Conservation (phyloP, 768 basidiomycete genomes). For the Hemileccinum impolitum region DNA sequence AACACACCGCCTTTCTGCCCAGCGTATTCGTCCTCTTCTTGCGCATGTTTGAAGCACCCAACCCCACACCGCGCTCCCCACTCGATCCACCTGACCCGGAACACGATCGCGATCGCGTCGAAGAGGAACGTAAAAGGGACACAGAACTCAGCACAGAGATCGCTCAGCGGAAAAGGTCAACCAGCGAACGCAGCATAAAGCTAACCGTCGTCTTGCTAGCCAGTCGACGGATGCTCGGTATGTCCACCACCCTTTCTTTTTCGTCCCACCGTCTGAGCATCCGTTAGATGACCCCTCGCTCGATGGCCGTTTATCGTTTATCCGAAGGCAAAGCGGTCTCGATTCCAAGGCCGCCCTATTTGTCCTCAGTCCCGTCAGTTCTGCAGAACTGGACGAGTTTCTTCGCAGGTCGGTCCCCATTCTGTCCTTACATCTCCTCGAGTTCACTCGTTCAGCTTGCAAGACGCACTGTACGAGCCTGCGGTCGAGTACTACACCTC, state of each 20-base stretch:
- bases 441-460: constrained; percentile 50
- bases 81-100: constrained; percentile 53
- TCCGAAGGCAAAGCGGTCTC: constrained; percentile 82
- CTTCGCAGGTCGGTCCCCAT: constrained; percentile 58
- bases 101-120: constrained; percentile 52
- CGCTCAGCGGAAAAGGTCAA: constrained; percentile 70
- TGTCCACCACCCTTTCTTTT: constrained; percentile 20
- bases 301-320: constrained; percentile 80
- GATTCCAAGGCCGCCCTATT: constrained; percentile 92
- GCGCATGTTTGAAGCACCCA: constrained; percentile 69
- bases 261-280: neutral
- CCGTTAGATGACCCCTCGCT: constrained; percentile 75
- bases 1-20: constrained; percentile 88
- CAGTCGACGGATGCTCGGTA: constrained; percentile 83
- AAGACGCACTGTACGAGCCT: constrained; percentile 84
- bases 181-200: constrained; percentile 86
- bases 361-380: constrained; percentile 88
- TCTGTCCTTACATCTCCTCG: neutral
- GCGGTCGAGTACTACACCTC: constrained; percentile 91
- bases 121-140: constrained; percentile 72
- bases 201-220: constrained; percentile 92
- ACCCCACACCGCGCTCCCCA: constrained; percentile 41
- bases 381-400: constrained; percentile 85
- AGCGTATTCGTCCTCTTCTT: constrained; percentile 92
- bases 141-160: constrained; percentile 78